These are phyloP conservation scores for Populus hybrid DNA, from an alignment of 441 rosid genomes.

Conservation along the genomic window DNA sequence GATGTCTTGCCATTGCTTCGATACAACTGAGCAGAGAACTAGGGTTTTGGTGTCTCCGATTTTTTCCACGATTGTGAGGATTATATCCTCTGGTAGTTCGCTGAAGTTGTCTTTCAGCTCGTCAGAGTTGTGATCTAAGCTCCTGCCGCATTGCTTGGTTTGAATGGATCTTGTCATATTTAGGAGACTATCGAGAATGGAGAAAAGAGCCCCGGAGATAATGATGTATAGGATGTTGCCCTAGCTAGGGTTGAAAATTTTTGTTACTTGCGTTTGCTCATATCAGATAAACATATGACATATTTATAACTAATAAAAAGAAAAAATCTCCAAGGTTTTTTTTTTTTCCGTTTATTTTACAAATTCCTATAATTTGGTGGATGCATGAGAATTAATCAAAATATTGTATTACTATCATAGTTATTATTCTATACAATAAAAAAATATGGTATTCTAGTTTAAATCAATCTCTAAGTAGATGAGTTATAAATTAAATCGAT, in stretches of 20 bases:
- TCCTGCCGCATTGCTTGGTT: neutral
- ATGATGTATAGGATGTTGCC: neutral
- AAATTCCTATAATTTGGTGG: neutral
- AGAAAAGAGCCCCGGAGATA: neutral
- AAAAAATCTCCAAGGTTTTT: neutral
- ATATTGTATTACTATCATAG: neutral
- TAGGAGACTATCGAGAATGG: neutral
- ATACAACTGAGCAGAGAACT: neutral
- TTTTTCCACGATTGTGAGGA: neutral
- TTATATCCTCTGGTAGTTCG: neutral
- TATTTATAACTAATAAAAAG: neutral
- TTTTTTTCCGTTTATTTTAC: neutral
- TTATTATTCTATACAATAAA: no score
- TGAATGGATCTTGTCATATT: neutral
- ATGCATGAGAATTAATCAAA: neutral
- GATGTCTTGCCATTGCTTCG: neutral
- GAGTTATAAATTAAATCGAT: no score
- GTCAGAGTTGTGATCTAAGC: neutral
- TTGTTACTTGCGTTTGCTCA: neutral
- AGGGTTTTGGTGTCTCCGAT: neutral
- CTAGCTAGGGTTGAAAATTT: neutral
- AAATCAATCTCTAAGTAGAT: no score
- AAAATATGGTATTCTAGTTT: neutral
- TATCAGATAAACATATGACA: neutral
- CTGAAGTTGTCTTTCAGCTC: neutral